Evolutionary conservation across 805 yeast species (phyloP), one percentile per base, ranked within the genome.

Genomic region (Yamadazyma sp.): DNA sequence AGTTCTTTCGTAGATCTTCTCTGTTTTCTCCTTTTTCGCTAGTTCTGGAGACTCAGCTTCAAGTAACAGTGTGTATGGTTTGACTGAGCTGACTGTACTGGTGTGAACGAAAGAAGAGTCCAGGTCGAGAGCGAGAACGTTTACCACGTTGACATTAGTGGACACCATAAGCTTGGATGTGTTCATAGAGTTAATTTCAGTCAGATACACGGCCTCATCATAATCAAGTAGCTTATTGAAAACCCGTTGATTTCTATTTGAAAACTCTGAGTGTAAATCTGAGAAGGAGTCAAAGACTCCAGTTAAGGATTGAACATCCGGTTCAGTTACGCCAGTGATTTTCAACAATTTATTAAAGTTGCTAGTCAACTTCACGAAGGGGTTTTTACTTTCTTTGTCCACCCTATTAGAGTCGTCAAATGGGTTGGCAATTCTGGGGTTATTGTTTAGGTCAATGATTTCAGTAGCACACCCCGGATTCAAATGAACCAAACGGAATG

Each of bases 401-500:
- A 16, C 5, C 5, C 28, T 16, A 17, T 37, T 37, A 10, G 42
- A 37, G 28, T 37, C 42, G 3, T 36, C 33, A 17, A 39, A 29
- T 3, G 42, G 24, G 23, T 37, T 32, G 16, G 27, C 29, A 12
- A 38, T 33, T 22, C 48, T 39, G 8, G 27, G 37, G n/a, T 37
- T 28, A 20, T 37, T 37, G n/a, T 31, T 35, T 11, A 51, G 23
- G 13, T 45, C 55, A 8, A 53, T 30, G 11, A 52, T 47, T 21
- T 44, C 46, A 6, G 57, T 57, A 10, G 71, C 42, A 45, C 82
- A 77, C 0, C 84, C 81, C 0, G 82, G 81, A 13, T 71, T 76
- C 37, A 77, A 55, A 47, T 71, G 77, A 14, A 77, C 78, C 18
- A 66, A 59, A 37, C 66, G 65, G 48, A 72, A 77, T 1, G 77